Percentiles rank a stretch among this genome's conserved stretches.
These are phyloP conservation scores for Santalum album DNA, from an alignment of 164 flowering plant species.

Conservation along the genomic window DNA sequence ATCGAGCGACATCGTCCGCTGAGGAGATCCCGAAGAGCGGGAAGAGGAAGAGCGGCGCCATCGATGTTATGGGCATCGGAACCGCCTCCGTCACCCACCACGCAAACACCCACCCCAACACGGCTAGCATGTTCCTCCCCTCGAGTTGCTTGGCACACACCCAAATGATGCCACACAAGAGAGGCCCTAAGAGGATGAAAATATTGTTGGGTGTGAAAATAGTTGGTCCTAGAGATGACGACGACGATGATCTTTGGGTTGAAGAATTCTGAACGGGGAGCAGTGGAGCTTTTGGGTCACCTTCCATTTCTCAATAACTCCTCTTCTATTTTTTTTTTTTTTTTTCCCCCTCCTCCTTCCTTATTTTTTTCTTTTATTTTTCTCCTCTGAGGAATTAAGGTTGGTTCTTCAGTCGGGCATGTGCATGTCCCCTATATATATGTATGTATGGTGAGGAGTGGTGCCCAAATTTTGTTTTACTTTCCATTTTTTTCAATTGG, in stretches of 20 bases:
- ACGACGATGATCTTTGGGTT: constrained; percentile 9
- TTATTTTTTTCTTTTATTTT: too few relatives aligned
- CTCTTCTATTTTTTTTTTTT: too few relatives aligned
- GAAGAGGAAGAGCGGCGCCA: constrained; percentile 84
- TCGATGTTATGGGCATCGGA: constrained; percentile 87
- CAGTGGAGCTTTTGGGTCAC: constrained; percentile 45
- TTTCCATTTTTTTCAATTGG: too few relatives aligned
- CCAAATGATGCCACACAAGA: constrained; percentile 37
- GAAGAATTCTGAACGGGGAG: constrained; percentile 31
- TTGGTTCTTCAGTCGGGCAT: too few relatives aligned
- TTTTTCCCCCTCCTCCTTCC: too few relatives aligned
- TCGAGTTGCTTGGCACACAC: constrained; percentile 35
- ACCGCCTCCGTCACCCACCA: constrained; percentile 98
- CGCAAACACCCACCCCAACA: constrained; percentile 68
- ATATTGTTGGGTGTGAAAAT: constrained; percentile 35
- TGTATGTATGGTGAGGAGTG: too few relatives aligned
- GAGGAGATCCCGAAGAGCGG: constrained; percentile 77
- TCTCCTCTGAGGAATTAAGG: too few relatives aligned
- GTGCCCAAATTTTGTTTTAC: too few relatives aligned
- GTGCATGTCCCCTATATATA: too few relatives aligned
- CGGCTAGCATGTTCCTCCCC: constrained; percentile 51
- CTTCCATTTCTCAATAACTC: constrained; percentile 2
- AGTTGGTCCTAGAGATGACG: constrained; percentile 11
- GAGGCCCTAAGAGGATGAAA: constrained; percentile 56
- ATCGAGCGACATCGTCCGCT: constrained; percentile 65